Conservation (phyloP, 805 yeast species). For the Saturnispora besseyi region DNA sequence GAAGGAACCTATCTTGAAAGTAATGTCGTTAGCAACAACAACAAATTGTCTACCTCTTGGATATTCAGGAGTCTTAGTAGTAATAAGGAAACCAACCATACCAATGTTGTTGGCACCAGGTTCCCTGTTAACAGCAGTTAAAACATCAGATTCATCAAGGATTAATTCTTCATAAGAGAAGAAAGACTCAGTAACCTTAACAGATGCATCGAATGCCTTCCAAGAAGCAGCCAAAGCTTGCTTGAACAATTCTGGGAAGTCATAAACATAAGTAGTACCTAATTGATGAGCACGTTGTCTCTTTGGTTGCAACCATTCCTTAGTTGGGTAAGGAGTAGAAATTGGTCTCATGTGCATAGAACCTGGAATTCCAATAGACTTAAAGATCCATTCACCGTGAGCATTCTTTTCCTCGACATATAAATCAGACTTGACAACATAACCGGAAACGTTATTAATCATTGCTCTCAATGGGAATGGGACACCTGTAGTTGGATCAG, state of each 20-base stretch:
- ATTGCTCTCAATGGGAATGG: conserved; percentile 96
- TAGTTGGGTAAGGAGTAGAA: conserved; percentile 93
- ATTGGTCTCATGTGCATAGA: conserved; percentile 96
- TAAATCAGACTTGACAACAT: conserved; percentile 90
- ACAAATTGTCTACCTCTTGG: conserved; percentile 93
- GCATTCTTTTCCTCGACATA: conserved; percentile 90
- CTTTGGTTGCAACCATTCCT: conserved; percentile 97
- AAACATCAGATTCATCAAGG: conserved; percentile 66
- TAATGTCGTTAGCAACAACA: conserved; percentile 93
- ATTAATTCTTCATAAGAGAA: conserved; percentile 78
- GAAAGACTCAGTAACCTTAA: conserved; percentile 64
- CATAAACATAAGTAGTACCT: conserved; percentile 98
- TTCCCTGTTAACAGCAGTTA: conserved; percentile 87
- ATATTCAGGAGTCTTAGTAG: conserved; percentile 91
- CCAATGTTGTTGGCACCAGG: conserved; percentile 95
- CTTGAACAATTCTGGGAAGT: conserved; percentile 97
- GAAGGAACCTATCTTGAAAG: conserved; percentile 96
- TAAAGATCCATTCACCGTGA: conserved; percentile 95
- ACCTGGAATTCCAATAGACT: conserved; percentile 90
- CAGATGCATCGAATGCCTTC: conserved; percentile 52
- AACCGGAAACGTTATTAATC: conserved; percentile 94
- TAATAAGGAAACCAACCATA: conserved; percentile 93
- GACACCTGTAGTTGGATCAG: conserved; percentile 76
- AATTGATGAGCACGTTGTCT: conserved; percentile 96
- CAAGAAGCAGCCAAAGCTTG: conserved; percentile 83